Base-by-base conservation (phyloP, 2,329 filamentous ascomycete species). In the Trichoderma gracile region DNA sequence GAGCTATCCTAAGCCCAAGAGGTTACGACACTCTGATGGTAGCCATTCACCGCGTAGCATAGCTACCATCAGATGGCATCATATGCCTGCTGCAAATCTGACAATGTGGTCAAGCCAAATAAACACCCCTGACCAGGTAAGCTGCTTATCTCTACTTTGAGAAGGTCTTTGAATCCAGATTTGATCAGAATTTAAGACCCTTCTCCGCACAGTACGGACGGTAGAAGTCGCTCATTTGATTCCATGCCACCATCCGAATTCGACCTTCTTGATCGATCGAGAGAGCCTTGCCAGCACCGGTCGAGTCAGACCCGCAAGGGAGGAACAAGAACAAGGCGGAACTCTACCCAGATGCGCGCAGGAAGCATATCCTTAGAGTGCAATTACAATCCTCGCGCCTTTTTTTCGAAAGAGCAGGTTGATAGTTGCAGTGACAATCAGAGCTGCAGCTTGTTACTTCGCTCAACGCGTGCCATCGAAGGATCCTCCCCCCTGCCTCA, bases 261-360 rank as follows among this genome's bases (percentile, higher is more conserved):
- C 25, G 49, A 62, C 59, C 59, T 62, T 62, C 59, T 49, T 54
- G 38, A 54, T 54, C 27, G 30, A 54, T 53, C 27, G 6, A 23
- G 15, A 54, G 43, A 23, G 25, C 19, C 59, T 45, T 17, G 23
- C 23, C 19, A 23, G 1, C 25, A 33, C n/a, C 33, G n/a, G 23
- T 8, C 46, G 1, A 33, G 38, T 43, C 59, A 46, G 19, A 38
- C 49, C 49, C 25, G 5, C 47, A 7, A 30, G 14, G 12, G 3
- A 38, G 33, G 12, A 38, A 54, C 25, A 54, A 59, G 27, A 23
- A 25, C 40, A 2, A 57, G 45, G 17, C 25, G 23, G 21, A 4
- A 7, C n/a, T 62, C 25, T 19, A 46, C 49, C 3, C 15, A n/a
- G 38, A 1, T 7, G 0, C 23, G 40, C 5, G 25, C 27, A 12